Conservation (phyloP, 1,284 basidiomycete species). For the Trichosporon sp. region DNA sequence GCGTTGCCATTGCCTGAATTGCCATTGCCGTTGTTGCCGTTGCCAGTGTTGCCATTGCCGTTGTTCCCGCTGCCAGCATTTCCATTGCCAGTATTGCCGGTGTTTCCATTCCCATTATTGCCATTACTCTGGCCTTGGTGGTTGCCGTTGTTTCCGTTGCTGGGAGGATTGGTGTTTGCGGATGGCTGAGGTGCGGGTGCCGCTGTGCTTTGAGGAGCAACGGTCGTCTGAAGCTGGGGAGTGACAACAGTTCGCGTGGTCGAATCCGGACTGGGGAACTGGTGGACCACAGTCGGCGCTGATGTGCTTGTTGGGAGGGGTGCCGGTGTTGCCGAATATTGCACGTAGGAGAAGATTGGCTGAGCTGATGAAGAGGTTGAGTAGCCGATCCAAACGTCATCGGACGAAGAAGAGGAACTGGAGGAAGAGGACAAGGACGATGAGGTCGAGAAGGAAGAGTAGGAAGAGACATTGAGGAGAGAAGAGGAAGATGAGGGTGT, state of each 20-base stretch:
- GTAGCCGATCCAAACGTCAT: not conserved
- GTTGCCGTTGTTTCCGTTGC: no score
- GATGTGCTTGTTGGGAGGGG: not conserved
- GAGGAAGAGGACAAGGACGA: not conserved
- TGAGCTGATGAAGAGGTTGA: not conserved
- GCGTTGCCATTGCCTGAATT: not conserved
- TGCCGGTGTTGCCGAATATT: not conserved
- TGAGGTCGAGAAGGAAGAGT: not conserved
- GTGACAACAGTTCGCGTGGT: no score
- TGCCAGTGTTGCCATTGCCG: no score
- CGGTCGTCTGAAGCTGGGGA: no score
- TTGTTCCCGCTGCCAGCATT: not conserved
- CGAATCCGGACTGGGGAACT: not conserved
- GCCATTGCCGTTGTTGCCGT: not conserved
- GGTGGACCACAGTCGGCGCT: not conserved
- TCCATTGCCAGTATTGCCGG: not conserved
- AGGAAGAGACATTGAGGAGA: no score
- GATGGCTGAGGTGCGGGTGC: no score
- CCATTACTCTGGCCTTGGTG: no score
- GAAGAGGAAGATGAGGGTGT: not conserved
- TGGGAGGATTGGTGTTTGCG: not conserved
- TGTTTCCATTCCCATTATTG: not conserved
- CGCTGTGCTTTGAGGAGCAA: no score
- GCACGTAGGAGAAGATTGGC: not conserved
- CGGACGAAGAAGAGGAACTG: not conserved